Evolutionary conservation across 2,329 filamentous ascomycete genomes (phyloP).

Genomic region (Trichoderma oligosporum): DNA sequence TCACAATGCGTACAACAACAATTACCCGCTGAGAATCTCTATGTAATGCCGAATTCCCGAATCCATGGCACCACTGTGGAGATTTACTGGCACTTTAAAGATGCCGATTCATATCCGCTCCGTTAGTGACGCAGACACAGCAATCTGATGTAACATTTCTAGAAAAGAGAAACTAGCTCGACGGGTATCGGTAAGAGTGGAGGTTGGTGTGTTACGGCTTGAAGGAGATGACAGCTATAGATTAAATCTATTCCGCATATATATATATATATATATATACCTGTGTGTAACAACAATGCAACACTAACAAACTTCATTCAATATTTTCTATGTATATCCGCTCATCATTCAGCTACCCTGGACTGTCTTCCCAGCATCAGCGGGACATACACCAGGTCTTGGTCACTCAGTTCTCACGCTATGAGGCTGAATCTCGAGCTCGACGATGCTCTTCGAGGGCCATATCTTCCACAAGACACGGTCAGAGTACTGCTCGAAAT

Average conservation of each 20-base stretch:
- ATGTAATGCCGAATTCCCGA: constrained; percentile 5
- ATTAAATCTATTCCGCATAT: not conserved
- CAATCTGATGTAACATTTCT: not conserved
- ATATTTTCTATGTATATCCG: constrained; percentile 2
- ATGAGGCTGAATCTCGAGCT: constrained; percentile 17
- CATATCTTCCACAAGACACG: not conserved
- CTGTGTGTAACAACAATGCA: not conserved
- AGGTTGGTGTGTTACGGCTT: not conserved
- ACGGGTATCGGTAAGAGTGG: constrained; percentile 1
- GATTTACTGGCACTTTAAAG: not conserved
- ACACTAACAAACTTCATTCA: not conserved
- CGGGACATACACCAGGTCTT: constrained; percentile 5
- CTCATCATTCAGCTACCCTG: not conserved
- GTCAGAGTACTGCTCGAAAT: constrained; percentile 11
- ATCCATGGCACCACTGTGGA: not conserved
- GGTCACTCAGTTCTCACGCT: not conserved
- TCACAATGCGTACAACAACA: constrained; percentile 1
- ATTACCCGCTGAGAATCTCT: not conserved
- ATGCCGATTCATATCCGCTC: constrained; percentile 5
- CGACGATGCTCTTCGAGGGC: not conserved
- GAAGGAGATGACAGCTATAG: not conserved
- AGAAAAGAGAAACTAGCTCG: constrained; percentile 1
- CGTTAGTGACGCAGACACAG: too few relatives aligned
- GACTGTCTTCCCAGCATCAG: constrained; percentile 2
- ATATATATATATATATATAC: not conserved